A percentile compares a stretch with the other conserved stretches of the same genome.
phyloP scores from a whole-genome alignment of 495 filamentous ascomycete species.

The Copromyces sp. region DNA sequence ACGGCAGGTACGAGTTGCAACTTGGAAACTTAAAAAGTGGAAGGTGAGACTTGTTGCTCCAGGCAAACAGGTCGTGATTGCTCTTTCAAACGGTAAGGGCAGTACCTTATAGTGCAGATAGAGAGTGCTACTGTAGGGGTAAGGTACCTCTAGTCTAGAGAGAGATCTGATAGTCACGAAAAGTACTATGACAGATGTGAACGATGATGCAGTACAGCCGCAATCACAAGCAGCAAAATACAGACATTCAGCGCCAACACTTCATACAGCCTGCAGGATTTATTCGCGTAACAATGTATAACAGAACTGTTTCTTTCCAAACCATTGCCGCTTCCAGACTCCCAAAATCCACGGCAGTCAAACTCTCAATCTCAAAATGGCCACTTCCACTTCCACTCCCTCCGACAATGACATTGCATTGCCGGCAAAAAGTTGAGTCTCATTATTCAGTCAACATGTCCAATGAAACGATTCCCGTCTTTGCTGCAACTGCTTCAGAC shows the following conservation, averaged over 20 bases:
- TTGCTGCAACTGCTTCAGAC: background rate
- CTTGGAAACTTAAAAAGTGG: background rate
- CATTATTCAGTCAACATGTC: background rate
- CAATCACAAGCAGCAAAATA: background rate
- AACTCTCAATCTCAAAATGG: background rate
- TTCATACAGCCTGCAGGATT: background rate
- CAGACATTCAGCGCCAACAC: background rate
- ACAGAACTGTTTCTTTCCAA: background rate
- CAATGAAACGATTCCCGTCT: background rate
- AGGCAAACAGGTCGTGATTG: background rate
- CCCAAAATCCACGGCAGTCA: background rate
- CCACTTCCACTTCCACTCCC: background rate
- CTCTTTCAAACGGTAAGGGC: background rate
- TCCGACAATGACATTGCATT: background rate
- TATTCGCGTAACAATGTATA: background rate
- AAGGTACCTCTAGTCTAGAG: background rate
- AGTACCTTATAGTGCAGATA: background rate
- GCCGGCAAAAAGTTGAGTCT: background rate
- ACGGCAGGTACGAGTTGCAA: background rate
- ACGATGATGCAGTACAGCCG: background rate
- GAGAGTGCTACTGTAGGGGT: background rate
- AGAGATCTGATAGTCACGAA: background rate
- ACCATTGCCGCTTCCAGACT: background rate
- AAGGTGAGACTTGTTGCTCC: background rate
- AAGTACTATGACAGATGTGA: background rate